Base-by-base conservation (phyloP, 1,284 basidiomycete genomes). In the Austropuccinia psidii region DNA sequence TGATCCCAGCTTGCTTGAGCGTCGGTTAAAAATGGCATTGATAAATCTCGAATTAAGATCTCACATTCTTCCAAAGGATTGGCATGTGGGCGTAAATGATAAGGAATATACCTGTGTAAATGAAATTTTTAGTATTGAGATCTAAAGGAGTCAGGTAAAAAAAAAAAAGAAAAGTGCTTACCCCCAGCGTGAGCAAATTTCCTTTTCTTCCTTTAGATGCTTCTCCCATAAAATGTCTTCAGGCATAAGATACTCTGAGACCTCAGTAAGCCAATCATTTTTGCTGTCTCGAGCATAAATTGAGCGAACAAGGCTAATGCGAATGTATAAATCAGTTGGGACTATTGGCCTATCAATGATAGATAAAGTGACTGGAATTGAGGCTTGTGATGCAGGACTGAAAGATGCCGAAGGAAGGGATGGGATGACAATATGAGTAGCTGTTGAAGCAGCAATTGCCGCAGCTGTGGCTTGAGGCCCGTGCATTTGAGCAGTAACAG, bases 141-240 rank as follows among this genome's bases (percentile, higher is more conserved):
- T 43, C 19, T 8, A 61, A 61, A 41, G 50, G 15, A 24, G 21
- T 17, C 9, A 5, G 29, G 21, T 1, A 24, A 29, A 31, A 33
- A 15, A 21, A 4, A 65, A 31, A 55, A 19, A 8, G 24, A 41
- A 49, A 35, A 65, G 7, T 11, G 81, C 76, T 76, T 79, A 81
- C 7, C 80, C 81, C 77, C 78, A 81, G n/a, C 80, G 76, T 13
- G 79, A 78, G 45, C 79, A 74, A 47, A 83, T 77, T 75, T 82
- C 82, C 66, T 81, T 79, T 75, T 83, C 82, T 60, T 79, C 79
- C 45, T 75, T 76, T 75, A 77, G 77, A 76, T 77, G 78, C 3
- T 76, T 77, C 49, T 79, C 79, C 67, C 77, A 70, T 73, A 77
- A 75, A 41, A 76, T 61, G 52, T 80, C 79, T 50, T 80, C 79